These are phyloP conservation scores for Arachis monticola DNA, from an alignment of 331 rosid genomes.

Conservation along the genomic window DNA sequence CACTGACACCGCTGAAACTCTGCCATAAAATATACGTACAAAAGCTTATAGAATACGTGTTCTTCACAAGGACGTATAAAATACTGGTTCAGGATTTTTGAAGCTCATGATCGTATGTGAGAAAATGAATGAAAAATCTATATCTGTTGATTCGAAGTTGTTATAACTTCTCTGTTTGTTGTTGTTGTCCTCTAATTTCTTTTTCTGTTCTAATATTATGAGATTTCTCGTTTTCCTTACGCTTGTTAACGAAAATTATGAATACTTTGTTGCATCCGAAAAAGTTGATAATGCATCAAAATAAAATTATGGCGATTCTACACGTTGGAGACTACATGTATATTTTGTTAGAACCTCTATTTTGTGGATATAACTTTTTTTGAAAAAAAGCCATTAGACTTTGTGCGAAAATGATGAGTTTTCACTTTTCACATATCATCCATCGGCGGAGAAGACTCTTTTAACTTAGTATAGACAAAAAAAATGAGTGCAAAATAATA, in stretches of 20 bases:
- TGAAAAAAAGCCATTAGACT: not conserved
- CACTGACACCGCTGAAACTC: slow-evolving; percentile 7
- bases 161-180: not conserved
- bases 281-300: too few species aligned
- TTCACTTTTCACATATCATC: too few species aligned
- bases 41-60: not conserved
- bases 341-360: not conserved
- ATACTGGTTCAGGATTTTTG: not conserved
- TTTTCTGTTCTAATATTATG: not conserved
- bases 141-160: not conserved
- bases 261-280: too few species aligned
- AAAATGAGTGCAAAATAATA: too few species aligned
- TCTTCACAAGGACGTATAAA: not conserved
- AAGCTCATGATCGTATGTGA: not conserved
- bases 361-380: not conserved
- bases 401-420: too few species aligned
- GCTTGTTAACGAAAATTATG: not conserved
- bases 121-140: not conserved
- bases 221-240: not conserved
- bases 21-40: not conserved
- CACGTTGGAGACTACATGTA: not conserved
- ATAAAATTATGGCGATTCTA: not conserved
- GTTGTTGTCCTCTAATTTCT: not conserved
- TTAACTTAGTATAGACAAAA: too few species aligned
- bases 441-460: too few species aligned